These are phyloP conservation scores for Beauveria sp. DNA, from an alignment of 2,329 filamentous ascomycete species.

Conservation along the genomic window DNA sequence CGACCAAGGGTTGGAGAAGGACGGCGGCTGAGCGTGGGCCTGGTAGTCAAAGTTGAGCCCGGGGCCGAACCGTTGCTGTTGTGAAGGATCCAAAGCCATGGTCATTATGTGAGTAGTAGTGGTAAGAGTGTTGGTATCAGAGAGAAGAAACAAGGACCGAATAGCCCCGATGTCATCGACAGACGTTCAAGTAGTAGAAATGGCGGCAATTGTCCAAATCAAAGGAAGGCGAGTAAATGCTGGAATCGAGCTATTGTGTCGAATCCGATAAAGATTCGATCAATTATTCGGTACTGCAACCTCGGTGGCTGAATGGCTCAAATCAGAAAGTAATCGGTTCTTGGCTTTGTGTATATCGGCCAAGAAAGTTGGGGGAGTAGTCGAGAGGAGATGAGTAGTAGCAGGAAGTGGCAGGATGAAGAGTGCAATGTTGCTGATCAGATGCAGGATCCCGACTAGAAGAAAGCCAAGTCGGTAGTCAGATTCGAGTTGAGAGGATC, in stretches of 20 bases:
- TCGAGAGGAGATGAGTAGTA: neutral
- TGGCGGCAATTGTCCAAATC: neutral
- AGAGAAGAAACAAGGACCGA: conserved; percentile 12
- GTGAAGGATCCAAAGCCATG: conserved; percentile 88
- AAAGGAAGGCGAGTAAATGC: neutral
- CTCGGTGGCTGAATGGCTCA: neutral
- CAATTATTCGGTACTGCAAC: neutral
- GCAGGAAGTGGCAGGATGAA: conserved; percentile 12
- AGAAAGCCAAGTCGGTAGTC: conserved; percentile 34
- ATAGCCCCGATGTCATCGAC: conserved; percentile 13
- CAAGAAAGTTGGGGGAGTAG: neutral
- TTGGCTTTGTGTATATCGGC: neutral
- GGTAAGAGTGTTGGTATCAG: neutral
- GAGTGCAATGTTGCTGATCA: conserved; percentile 38
- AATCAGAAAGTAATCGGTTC: neutral
- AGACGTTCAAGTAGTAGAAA: neutral
- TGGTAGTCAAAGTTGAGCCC: conserved; percentile 72
- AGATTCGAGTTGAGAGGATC: conserved; percentile 26
- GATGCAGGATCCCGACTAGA: conserved; percentile 40
- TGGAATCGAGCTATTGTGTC: neutral
- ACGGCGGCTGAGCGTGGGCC: conserved; percentile 45
- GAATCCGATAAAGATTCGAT: neutral
- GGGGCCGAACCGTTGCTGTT: conserved; percentile 72
- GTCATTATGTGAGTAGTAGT: conserved; percentile 57
- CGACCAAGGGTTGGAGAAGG: conserved; percentile 91